Percentiles rank a stretch among this genome's conserved stretches.
Evolutionary conservation across 768 basidiomycete species (phyloP).

Genomic region (Rhodotorula taiwanensis): DNA sequence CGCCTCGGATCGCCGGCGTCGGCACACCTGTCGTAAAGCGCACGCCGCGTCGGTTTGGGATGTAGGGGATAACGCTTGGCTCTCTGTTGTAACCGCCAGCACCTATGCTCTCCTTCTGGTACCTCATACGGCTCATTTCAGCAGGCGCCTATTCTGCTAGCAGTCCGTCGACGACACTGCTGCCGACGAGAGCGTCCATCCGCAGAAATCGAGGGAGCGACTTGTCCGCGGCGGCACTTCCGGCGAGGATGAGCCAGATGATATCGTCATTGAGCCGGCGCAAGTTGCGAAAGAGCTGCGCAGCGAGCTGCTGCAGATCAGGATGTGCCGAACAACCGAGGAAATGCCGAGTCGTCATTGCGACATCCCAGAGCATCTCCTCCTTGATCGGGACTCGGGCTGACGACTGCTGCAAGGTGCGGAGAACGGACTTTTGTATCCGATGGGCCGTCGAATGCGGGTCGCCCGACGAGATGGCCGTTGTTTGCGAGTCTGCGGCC

Average conservation of each 20-base stretch:
- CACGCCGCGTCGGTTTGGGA: conserved; percentile 32
- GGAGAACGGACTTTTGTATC: conserved; percentile 66
- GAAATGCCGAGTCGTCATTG: conserved; percentile 69
- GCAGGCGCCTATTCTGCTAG: too few relatives aligned
- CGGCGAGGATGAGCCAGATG: conserved; percentile 67
- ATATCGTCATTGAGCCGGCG: conserved; percentile 64
- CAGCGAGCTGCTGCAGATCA: conserved; percentile 65
- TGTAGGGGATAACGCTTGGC: conserved; percentile 1
- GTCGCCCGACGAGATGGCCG: conserved; percentile 56
- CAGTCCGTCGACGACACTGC: too few relatives aligned
- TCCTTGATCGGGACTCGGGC: conserved; percentile 64
- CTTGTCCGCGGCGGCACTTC: conserved; percentile 14
- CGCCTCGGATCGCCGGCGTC: conserved; percentile 37
- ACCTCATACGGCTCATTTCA: too few relatives aligned
- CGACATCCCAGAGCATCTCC: conserved; percentile 69
- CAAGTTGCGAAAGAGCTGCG: conserved; percentile 59
- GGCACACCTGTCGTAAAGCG: conserved; percentile 29
- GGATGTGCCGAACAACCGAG: conserved; percentile 55
- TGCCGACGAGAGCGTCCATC: not conserved
- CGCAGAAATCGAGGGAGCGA: not conserved
- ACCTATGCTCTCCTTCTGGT: too few relatives aligned
- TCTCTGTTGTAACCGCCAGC: not conserved
- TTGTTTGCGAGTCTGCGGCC: conserved; percentile 59
- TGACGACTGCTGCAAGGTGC: conserved; percentile 63
- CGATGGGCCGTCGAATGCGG: conserved; percentile 75